Conservation (phyloP, 148 eudicot species). For the Oxyria digyna region DNA sequence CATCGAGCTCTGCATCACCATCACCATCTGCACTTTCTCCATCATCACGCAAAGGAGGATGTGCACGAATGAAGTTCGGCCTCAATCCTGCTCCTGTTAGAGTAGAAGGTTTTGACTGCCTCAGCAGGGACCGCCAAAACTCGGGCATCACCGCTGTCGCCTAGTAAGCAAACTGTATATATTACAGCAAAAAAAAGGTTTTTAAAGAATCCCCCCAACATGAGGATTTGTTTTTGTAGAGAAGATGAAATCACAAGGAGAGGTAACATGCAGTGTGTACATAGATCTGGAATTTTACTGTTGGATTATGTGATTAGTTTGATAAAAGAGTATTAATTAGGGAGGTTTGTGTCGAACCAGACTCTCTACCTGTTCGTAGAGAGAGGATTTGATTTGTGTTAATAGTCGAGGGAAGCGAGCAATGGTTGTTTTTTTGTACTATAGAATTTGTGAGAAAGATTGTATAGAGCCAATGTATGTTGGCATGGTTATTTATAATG, state of each 20-base stretch:
- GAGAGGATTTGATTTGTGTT: not conserved
- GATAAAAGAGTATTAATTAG: not conserved
- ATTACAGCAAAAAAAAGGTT: not conserved
- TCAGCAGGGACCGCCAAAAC: conserved; percentile 40
- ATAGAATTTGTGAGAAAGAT: conserved; percentile 8
- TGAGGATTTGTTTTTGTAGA: conserved; percentile 7
- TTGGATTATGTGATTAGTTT: conserved; percentile 6
- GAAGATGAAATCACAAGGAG: not conserved
- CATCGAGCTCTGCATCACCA: conserved; percentile 10
- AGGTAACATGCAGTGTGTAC: conserved; percentile 8
- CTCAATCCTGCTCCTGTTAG: conserved; percentile 43
- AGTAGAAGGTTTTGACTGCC: conserved; percentile 61
- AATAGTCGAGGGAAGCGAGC: not conserved
- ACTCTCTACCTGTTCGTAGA: not conserved
- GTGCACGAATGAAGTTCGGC: conserved; percentile 38
- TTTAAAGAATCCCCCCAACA: not conserved
- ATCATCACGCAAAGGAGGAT: conserved; percentile 29
- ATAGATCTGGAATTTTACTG: conserved; percentile 1
- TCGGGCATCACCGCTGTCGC: conserved; percentile 44
- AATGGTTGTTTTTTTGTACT: conserved; percentile 6
- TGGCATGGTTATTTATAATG: conserved; percentile 6
- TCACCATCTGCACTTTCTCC: conserved; percentile 25
- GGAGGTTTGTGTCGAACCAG: not conserved
- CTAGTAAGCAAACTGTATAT: conserved; percentile 28
- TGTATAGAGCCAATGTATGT: conserved; percentile 4